Conservation (phyloP, 2,329 filamentous ascomycete species). For the Cercospora sojina region DNA sequence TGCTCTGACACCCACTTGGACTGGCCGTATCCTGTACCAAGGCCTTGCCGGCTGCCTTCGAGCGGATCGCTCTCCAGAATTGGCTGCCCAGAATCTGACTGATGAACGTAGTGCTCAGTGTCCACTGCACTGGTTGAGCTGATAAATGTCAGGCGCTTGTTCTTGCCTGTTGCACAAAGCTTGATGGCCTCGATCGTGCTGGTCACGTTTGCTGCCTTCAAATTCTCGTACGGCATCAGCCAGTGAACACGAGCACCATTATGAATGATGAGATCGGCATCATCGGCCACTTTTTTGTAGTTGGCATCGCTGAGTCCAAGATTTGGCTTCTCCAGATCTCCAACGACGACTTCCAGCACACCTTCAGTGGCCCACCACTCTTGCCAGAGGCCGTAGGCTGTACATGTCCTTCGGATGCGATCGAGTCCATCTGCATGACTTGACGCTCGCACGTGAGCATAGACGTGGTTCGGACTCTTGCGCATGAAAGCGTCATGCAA, state of each 20-base stretch:
- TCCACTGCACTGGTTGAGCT: conserved; percentile 81
- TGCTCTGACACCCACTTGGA: conserved; percentile 79
- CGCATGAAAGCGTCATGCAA: conserved; percentile 71
- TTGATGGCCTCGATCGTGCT: conserved; percentile 73
- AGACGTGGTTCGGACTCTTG: conserved; percentile 55
- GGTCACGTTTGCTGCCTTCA: conserved; percentile 75
- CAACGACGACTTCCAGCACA: conserved; percentile 63
- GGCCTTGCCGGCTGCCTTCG: conserved; percentile 69
- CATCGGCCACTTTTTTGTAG: conserved; percentile 65
- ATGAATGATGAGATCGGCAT: conserved; percentile 69
- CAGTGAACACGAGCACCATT: conserved; percentile 80
- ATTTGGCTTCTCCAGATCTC: conserved; percentile 69
- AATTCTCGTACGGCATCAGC: conserved; percentile 72
- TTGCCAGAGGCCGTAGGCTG: conserved; percentile 78
- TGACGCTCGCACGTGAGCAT: conserved; percentile 73
- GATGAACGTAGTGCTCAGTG: conserved; percentile 73
- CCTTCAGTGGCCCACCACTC: conserved; percentile 62
- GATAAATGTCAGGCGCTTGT: conserved; percentile 79
- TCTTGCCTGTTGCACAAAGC: conserved; percentile 72
- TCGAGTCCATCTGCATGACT: conserved; percentile 59
- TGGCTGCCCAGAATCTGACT: conserved; percentile 67
- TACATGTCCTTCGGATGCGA: conserved; percentile 65
- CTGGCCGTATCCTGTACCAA: conserved; percentile 87
- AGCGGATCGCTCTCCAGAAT: conserved; percentile 77
- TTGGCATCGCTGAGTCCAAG: conserved; percentile 67